Evolutionary conservation across 345 rosid genomes (phyloP), one percentile per base, ranked within the genome.

Genomic region (Melaleuca alternifolia): DNA sequence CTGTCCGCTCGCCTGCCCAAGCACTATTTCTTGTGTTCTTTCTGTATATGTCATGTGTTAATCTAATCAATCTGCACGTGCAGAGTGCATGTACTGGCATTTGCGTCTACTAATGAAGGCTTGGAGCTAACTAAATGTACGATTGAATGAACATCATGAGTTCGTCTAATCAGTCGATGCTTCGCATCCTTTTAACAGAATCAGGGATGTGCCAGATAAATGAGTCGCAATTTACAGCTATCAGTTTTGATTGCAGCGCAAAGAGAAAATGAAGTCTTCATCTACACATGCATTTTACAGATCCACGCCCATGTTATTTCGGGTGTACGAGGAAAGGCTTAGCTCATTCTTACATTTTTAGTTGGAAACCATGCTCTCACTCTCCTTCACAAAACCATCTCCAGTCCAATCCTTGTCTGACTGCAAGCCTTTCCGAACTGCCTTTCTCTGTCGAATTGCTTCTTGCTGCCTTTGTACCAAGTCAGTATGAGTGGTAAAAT

Each of bases 321-420:
- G 30, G 46, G 23, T 82, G 83, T 84, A 28, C 83, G 33, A 52
- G 44, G 30, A 82, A 51, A 44, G 85, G 85, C 62, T 53, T 83
- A 83, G 59, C 26, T 83, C 41, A 3, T 14, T 51, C 46, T 65
- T 62, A 26, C 10, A 65, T 26, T 59, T 84, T 91, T 89, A 95
- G 91, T 95, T 96, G 48, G 98, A 98, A 89, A 95, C 98, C 99
- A 98, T 96, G 94, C 98, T 98, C 88, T 96, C 98, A 3, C 94
- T 90, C 92, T 96, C 99, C 23, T 93, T 93, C 76, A 96, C 99
- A 65, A 98, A 98, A 83, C 99, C 98, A 89, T 98, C 99, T 84
- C 98, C 98, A 0, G 99, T 98, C 99, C 99, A 95, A 52, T 98
- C 99, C 89, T 95, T 98, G 85, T 98, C 99, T 44, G 99, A 96